These are phyloP conservation scores for Penicillium pancosmium DNA, from an alignment of 495 filamentous ascomycete species.

Conservation along the genomic window DNA sequence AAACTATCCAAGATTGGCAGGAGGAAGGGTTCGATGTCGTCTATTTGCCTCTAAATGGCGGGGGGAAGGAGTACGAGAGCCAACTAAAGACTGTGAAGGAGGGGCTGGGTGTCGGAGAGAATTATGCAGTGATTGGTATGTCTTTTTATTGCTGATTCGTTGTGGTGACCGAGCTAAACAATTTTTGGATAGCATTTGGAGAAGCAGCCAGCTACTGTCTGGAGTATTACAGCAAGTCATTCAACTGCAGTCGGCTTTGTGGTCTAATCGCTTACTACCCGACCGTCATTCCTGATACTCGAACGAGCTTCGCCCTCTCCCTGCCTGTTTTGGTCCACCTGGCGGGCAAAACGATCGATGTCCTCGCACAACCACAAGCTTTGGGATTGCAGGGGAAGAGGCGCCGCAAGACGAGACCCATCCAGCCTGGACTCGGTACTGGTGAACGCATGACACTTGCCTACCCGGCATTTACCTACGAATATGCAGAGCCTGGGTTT, in stretches of 20 bases:
- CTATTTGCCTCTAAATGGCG: constrained; percentile 59
- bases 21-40: constrained; percentile 68
- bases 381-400: constrained; percentile 67
- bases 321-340: constrained; percentile 58
- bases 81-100: constrained; percentile 49
- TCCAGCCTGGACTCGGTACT: constrained; percentile 57
- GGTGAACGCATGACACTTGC: constrained; percentile 47
- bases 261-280: constrained; percentile 67
- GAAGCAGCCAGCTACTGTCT: constrained; percentile 61
- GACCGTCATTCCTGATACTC: constrained; percentile 50
- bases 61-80: constrained; percentile 57
- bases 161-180: neutral
- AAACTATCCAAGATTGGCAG: constrained; percentile 59
- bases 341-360: constrained; percentile 49
- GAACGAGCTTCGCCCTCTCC: constrained; percentile 48
- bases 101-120: constrained; percentile 50
- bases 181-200: constrained; percentile 49
- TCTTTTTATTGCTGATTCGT: neutral
- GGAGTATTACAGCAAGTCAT: constrained; percentile 54
- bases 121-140: constrained; percentile 53
- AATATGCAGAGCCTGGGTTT: constrained; percentile 55
- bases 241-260: constrained; percentile 43
- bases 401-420: constrained; percentile 45
- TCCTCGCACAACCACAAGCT: constrained; percentile 50
- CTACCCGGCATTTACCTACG: constrained; percentile 52